A percentile compares a stretch with the other conserved stretches of the same genome.
Conservation (phyloP, 2,329 filamentous ascomycete species). For the Hypoxylon sp. region DNA sequence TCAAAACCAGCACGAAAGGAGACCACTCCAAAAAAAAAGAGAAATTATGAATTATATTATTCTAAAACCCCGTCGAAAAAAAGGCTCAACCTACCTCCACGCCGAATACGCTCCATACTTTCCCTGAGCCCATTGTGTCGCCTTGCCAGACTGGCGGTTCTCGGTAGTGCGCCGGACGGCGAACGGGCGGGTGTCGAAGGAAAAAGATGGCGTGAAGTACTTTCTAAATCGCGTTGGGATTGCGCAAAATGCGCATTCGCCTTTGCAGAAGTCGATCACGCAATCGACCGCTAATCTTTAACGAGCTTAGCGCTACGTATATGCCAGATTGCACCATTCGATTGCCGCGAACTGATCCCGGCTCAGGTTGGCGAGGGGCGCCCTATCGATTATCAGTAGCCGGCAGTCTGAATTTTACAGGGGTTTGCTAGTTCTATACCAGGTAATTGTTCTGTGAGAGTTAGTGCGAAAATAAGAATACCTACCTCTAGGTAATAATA, state of each 20-base stretch:
- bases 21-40: conserved; percentile 16
- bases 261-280: conserved; percentile 44
- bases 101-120: conserved; percentile 45
- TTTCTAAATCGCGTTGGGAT: conserved; percentile 31
- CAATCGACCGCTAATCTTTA: conserved; percentile 38
- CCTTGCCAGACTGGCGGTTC: conserved; percentile 38
- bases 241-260: conserved; percentile 38
- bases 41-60: conserved; percentile 25
- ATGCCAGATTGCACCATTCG: conserved; percentile 34
- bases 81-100: conserved; percentile 40
- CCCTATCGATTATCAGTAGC: not conserved
- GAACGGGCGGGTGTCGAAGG: conserved; percentile 38
- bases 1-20: conserved; percentile 26
- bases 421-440: conserved; percentile 7
- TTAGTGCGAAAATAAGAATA: too few relatives aligned
- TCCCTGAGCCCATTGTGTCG: conserved; percentile 45
- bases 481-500: too few relatives aligned
- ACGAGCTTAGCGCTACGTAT: conserved; percentile 22
- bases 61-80: conserved; percentile 20
- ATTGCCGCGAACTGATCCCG: conserved; percentile 17
- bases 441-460: not conserved
- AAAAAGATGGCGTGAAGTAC: conserved; percentile 33
- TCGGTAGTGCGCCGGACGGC: conserved; percentile 39
- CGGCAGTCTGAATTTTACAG: not conserved
- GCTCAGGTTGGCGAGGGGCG: not conserved